Evolutionary conservation across 495 filamentous ascomycete genomes (phyloP), one percentile per base, ranked within the genome.

Genomic region (Penicillium bovifimosum): DNA sequence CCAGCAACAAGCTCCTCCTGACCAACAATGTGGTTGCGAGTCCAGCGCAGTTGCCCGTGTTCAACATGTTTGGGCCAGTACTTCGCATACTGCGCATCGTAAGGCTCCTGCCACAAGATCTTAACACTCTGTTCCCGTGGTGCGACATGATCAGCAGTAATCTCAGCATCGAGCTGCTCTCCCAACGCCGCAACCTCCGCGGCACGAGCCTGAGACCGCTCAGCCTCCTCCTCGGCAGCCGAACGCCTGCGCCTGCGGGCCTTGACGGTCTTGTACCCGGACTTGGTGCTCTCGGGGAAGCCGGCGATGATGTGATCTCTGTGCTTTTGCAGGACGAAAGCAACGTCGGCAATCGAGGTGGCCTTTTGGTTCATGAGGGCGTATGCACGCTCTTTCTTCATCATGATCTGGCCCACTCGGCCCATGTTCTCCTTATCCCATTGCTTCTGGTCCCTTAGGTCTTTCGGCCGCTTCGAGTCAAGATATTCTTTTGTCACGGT

Each of bases 331-430:
- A 97, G 72, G 9, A 95, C 86, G 20, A 82, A 83, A 1, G 93
- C 88, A 20, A 97, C 70, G 68, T 98, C 93, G 26, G 93, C 93
- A 16, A 96, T 76, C 9, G 76, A 78, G 64, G 91, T 95, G n/a
- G 87, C 87, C 68, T 86, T 90, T 76, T 96, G 89, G 74, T 96
- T 76, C 85, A 89, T 90, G 27, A 96, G 66, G 41, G 68, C 75
- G 20, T 73, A 65, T 9, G 81, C 86, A 29, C 87, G 76, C 58
- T 83, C 71, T 59, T 78, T 81, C 59, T 73, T 74, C 54, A 67
- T 59, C 67, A 77, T 69, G 33, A 76, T 54, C 59, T 70, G 65
- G 20, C 74, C 77, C 8, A 71, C 42, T 47, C 73, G 66, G 55
- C 70, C 59, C 29, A 50, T 64, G 56, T 78, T 72, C 55, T 75